phyloP scores from a whole-genome alignment of 1,139 yeast species.

The Zhuliangozyma parablackwelliae region DNA sequence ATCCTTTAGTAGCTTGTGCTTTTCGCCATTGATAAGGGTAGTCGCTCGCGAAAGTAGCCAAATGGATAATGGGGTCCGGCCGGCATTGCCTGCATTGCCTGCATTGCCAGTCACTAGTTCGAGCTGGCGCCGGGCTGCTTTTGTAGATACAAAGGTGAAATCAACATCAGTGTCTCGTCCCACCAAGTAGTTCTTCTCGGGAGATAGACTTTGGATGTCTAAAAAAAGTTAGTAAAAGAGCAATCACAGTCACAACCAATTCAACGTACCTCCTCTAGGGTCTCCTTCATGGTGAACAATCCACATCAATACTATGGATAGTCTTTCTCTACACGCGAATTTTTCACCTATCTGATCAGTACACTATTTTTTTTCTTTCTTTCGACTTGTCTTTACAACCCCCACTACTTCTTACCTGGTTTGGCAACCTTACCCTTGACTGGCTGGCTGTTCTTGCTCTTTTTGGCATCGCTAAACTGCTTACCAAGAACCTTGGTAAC shows the following conservation, averaged over 20 bases:
- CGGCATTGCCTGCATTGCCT: slow-evolving; percentile 5
- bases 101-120: slow-evolving; percentile 12
- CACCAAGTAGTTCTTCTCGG: slow-evolving; percentile 18
- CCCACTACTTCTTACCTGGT: slow-evolving; percentile 6
- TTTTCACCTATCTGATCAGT: no score
- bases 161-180: slow-evolving; percentile 29
- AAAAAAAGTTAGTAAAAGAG: slow-evolving; percentile 2
- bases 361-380: no score
- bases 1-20: slow-evolving; percentile 18
- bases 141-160: slow-evolving; percentile 10
- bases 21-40: slow-evolving; percentile 25
- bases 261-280: slow-evolving; percentile 11
- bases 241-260: no score
- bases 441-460: slow-evolving; percentile 7
- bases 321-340: no score
- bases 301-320: slow-evolving; percentile 8
- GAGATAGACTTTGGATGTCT: slow-evolving; percentile 12
- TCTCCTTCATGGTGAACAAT: slow-evolving; percentile 10
- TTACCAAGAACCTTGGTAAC: slow-evolving; percentile 45
- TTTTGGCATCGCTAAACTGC: slow-evolving; percentile 16
- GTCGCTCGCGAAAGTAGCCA: slow-evolving; percentile 28
- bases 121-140: slow-evolving; percentile 31
- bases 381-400: neutral
- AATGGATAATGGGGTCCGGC: slow-evolving; percentile 18
- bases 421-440: slow-evolving; percentile 12